Evolutionary conservation across 805 yeast species (phyloP), one percentile per base, ranked within the genome.

Genomic region (Pichia sporocuriosa): DNA sequence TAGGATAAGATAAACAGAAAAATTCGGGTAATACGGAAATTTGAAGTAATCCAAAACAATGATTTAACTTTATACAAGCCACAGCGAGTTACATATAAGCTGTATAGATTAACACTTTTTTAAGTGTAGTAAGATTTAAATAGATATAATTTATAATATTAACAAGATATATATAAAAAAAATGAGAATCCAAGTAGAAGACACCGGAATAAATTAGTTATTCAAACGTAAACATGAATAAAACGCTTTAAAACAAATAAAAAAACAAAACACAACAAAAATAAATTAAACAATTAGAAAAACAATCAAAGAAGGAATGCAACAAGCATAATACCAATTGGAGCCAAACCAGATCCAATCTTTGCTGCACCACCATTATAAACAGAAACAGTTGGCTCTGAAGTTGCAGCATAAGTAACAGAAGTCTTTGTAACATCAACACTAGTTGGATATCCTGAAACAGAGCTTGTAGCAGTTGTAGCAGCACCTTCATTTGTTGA

Each of bases 321-420:
- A 27, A 39, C 20, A n/a, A 32, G 20, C 16, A 39, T 25, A 26
- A 26, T 15, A 21, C 26, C 32, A 26, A 32, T 12, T 20, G 36
- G 26, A 7, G 16, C 23, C 4, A 32, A 19, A 12, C 36, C 28
- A 7, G 42, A 32, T 12, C 32, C 36, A 23, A 37, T 11, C 19
- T 32, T 39, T 12, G 19, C 26, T 39, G 42, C 42, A 26, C 30
- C 25, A 32, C 22, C 27, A 15, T 32, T 16, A n/a, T 32, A 39
- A 39, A 15, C 17, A 20, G 25, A 25, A 22, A 32, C 22, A 2
- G 27, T 20, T 26, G 36, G 9, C 4, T 12, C 10, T 25, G 17
- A 20, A 16, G 37, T 21, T 8, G 28, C 11, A 7, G 7, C 29
- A 17, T 28, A 32, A 20, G 31, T 13, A 2, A 16, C 27, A 6